A percentile compares a stretch with the other conserved stretches of the same genome.
Evolutionary conservation across 139 green algal species (phyloP).

Genomic region (Trebouxia sp.): DNA sequence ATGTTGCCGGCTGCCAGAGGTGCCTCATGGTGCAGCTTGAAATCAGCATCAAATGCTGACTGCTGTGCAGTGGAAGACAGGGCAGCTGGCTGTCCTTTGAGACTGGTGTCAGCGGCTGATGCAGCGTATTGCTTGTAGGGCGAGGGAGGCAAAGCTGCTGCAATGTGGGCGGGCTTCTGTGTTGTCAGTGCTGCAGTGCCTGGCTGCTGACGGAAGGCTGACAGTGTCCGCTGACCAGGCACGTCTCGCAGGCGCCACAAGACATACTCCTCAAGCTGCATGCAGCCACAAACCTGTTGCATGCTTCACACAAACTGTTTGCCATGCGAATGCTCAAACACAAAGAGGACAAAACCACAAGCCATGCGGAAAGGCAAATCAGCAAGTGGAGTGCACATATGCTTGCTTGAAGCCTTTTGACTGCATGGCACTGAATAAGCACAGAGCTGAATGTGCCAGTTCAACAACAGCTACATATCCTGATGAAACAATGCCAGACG

Average conservation of each 20-base stretch:
- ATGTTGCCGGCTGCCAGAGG: too few species aligned
- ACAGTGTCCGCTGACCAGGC: constrained; percentile 48
- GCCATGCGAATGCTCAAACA: not conserved
- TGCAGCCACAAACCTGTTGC: not conserved
- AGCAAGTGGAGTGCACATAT: not conserved
- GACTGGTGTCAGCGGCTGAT: too few species aligned
- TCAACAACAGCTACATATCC: not conserved
- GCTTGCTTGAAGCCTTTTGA: not conserved
- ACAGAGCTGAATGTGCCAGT: not conserved
- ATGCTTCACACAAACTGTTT: not conserved
- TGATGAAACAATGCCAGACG: not conserved
- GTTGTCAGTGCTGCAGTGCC: not conserved
- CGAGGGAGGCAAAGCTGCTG: constrained; percentile 15
- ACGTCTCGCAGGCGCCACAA: constrained; percentile 45
- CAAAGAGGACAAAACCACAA: not conserved
- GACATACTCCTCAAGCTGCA: constrained; percentile 44
- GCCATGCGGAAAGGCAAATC: not conserved
- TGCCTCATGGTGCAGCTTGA: too few species aligned
- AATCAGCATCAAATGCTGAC: too few species aligned
- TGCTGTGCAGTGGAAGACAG: too few species aligned
- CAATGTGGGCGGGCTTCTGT: not conserved
- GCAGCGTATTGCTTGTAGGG: not conserved
- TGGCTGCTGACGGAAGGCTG: constrained; percentile 30
- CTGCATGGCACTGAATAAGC: not conserved
- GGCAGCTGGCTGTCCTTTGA: too few species aligned